Evolutionary conservation across 1,284 basidiomycete species (phyloP).

Genomic region (Testicularia cyperi): DNA sequence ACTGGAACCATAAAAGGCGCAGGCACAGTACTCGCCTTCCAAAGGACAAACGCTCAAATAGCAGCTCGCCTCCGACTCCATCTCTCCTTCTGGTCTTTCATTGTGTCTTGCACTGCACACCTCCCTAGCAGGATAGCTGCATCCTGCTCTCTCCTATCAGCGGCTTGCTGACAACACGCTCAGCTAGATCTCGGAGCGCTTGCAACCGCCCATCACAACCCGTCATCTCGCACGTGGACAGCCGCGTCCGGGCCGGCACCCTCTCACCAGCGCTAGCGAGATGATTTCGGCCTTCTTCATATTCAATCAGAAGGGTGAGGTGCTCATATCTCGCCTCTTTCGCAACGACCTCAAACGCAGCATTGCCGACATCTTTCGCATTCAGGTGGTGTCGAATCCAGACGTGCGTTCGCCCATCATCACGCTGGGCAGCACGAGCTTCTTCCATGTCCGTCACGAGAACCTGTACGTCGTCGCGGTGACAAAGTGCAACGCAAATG

Average conservation of each 20-base stretch:
- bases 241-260: too few relatives aligned
- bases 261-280: too few relatives aligned
- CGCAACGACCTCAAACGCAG: conserved; percentile 52
- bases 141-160: neutral
- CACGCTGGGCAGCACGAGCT: conserved; percentile 92
- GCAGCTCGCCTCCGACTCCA: too few relatives aligned
- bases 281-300: conserved; percentile 84
- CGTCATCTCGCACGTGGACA: too few relatives aligned
- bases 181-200: too few relatives aligned
- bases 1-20: too few relatives aligned
- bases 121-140: too few relatives aligned
- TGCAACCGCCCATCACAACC: too few relatives aligned
- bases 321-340: conserved; percentile 57
- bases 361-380: conserved; percentile 58
- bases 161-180: neutral
- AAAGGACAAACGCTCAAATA: too few relatives aligned
- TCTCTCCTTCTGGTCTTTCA: too few relatives aligned
- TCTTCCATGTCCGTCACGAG: conserved; percentile 93
- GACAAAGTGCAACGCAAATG: conserved; percentile 97
- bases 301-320: conserved; percentile 95
- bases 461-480: conserved; percentile 93
- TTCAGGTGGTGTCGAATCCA: conserved; percentile 96
- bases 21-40: too few relatives aligned
- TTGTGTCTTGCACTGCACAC: neutral
- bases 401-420: conserved; percentile 96